Evolutionary conservation across 1,284 basidiomycete species (phyloP).

Genomic region (Cryptococcus sp.): DNA sequence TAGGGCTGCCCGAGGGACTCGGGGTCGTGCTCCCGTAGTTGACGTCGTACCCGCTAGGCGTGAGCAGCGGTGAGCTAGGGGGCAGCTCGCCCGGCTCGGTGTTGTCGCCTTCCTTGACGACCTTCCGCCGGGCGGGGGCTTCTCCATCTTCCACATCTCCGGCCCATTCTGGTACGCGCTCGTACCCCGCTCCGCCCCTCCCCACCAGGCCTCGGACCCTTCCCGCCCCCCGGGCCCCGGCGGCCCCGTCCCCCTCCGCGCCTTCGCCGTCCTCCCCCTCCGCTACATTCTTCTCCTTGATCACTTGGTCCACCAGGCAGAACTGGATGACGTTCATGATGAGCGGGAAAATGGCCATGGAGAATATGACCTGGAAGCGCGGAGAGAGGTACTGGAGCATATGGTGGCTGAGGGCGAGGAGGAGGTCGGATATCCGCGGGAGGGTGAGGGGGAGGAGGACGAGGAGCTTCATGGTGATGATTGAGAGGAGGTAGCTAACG

Average conservation of each 20-base stretch:
- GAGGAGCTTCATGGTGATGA: conserved; percentile 85
- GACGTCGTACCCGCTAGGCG: conserved; percentile 2
- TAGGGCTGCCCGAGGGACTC: conserved; percentile 11
- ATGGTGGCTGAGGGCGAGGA: conserved; percentile 75
- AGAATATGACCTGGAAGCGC: conserved; percentile 75
- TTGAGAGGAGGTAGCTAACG: conserved; percentile 73
- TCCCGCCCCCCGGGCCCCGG: conserved; percentile 5
- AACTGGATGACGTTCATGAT: conserved; percentile 83
- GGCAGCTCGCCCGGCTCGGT: conserved; percentile 2
- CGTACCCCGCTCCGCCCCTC: conserved; percentile 4
- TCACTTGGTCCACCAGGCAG: conserved; percentile 50
- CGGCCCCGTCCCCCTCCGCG: not conserved
- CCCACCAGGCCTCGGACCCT: conserved; percentile 1
- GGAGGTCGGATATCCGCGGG: conserved; percentile 61
- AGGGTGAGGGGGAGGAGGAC: conserved; percentile 66
- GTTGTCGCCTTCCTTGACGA: not conserved
- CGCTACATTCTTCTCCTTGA: conserved; percentile 39
- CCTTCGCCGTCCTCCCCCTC: conserved; percentile 16
- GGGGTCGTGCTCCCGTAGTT: conserved; percentile 22
- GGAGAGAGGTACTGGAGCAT: conserved; percentile 73
- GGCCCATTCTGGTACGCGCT: conserved; percentile 6
- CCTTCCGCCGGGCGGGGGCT: not conserved
- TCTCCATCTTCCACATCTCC: not conserved
- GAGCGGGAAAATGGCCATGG: conserved; percentile 90
- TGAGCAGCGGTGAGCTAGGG: conserved; percentile 18